Evolutionary conservation across 371 early-diverging fungal genomes (phyloP).

Genomic region (Mucor mucedo): DNA sequence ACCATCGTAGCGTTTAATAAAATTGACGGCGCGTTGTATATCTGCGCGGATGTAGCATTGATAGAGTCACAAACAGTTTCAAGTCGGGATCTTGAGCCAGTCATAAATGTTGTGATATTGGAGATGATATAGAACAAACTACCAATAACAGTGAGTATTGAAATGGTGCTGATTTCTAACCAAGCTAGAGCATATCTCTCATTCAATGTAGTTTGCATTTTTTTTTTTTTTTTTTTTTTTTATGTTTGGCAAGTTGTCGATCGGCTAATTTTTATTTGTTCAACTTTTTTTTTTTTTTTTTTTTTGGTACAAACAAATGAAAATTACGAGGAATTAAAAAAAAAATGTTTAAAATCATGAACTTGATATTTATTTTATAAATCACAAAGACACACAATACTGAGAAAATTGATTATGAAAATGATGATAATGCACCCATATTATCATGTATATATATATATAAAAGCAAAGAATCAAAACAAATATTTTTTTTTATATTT

Average conservation of each 20-base stretch:
- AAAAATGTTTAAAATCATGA: neutral
- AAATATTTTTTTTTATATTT: too few relatives aligned
- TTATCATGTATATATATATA: too few relatives aligned
- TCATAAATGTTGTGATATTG: neutral
- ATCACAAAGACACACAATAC: neutral
- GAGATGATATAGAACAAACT: conserved; percentile 5
- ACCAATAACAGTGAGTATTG: conserved; percentile 14
- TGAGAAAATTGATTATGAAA: too few relatives aligned
- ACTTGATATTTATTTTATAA: neutral
- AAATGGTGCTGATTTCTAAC: conserved; percentile 19
- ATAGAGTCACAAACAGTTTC: conserved; percentile 24
- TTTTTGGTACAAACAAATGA: conserved; percentile 3
- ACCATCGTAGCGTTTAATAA: conserved; percentile 7
- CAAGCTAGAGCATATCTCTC: conserved; percentile 28
- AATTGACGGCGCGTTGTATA: conserved; percentile 19
- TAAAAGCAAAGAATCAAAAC: too few relatives aligned
- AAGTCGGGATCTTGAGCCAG: conserved; percentile 12
- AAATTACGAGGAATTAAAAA: conserved; percentile 8
- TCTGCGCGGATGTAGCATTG: conserved; percentile 19
- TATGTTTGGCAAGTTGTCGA: neutral
- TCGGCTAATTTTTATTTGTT: conserved; percentile 2
- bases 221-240: neutral
- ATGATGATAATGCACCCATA: too few relatives aligned
- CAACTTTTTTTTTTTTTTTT: neutral
- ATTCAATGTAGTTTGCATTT: conserved; percentile 12